Evolutionary conservation across 106 monocot genomes (phyloP), one percentile per base, ranked within the genome.

Genomic region (Phalaenopsis equestris): DNA sequence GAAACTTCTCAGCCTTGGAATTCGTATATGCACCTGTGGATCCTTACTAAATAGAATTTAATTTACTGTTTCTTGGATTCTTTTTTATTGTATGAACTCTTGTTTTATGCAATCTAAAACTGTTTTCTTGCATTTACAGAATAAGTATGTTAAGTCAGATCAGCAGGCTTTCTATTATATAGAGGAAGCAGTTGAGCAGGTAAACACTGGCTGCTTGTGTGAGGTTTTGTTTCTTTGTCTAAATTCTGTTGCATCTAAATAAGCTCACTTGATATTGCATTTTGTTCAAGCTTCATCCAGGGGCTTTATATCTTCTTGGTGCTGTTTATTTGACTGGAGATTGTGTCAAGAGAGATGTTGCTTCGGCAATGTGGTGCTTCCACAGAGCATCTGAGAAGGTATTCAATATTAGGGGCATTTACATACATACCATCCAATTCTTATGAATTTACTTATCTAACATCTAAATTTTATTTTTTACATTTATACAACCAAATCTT

Each of bases 361-460:
- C 89, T 77, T 92, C 98, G 16, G 98, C 98, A 72, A 88, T 93
- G 88, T 95, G 98, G 98, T 99, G 93, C 78, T 99, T 99, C 77
- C 90, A 94, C 72, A 89, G 90, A 82, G 92, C 98, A 74, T 99
- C 98, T 41, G 86, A 90, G 75, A 99, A 99, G 94, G 98, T 94
- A n/a, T 21, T 65, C 14, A 41, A 15, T 21, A 12, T 15, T 80
- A 8, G 30, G 30, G 30, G 30, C 30, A 30, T 30, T 30, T 30
- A 30, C 30, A 30, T 30, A 30, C 30, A 30, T 30, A 30, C 30
- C 30, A 30, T 30, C 30, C 30, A 30, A 30, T 30, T 30, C 30
- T 30, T 30, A 30, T 30, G 30, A 0, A 30, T 30, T 30, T 30
- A 30, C 30, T 30, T 30, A 30, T 30, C 30, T 30, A 30, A 30